Conservation (phyloP, 2,329 filamentous ascomycete genomes). For the Dactylellina haptotyla region DNA sequence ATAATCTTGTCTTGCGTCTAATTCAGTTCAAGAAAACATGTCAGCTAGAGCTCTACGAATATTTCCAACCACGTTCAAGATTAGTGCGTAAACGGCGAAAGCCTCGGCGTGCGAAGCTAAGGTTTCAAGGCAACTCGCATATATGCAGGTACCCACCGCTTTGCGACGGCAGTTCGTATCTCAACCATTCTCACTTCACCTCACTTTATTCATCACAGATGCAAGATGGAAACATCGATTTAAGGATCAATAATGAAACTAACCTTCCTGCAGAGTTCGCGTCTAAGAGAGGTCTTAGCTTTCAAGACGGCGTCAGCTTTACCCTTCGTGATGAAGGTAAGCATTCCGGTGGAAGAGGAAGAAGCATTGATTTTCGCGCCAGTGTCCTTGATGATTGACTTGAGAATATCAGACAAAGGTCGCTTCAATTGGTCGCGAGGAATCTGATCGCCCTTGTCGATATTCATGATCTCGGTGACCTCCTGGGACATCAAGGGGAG, state of each 20-base stretch:
- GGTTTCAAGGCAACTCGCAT: too few species aligned
- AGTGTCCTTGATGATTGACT: constrained; percentile 91
- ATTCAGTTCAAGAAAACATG: neutral
- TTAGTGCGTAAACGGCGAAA: neutral
- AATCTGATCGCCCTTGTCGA: constrained; percentile 79
- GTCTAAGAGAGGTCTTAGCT: constrained; percentile 87
- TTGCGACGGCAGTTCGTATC: too few species aligned
- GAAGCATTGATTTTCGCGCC: constrained; percentile 85
- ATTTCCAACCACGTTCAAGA: neutral
- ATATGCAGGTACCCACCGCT: constrained; percentile 14
- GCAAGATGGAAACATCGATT: neutral
- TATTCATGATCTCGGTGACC: constrained; percentile 71
- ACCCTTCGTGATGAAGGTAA: constrained; percentile 86
- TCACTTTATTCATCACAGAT: constrained; percentile 51
- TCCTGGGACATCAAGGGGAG: constrained; percentile 58
- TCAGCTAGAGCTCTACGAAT: constrained; percentile 50
- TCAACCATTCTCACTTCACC: constrained; percentile 8
- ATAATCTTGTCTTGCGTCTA: constrained; percentile 66
- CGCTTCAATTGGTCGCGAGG: constrained; percentile 82
- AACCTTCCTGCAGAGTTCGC: constrained; percentile 87
- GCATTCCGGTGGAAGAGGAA: constrained; percentile 74
- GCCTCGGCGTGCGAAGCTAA: constrained; percentile 14
- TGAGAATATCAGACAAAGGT: constrained; percentile 83
- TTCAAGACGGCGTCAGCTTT: constrained; percentile 75
- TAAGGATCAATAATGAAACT: constrained; percentile 56